Evolutionary conservation across 257 asterid species (phyloP).

Genomic region (Lycium ferocissimum): DNA sequence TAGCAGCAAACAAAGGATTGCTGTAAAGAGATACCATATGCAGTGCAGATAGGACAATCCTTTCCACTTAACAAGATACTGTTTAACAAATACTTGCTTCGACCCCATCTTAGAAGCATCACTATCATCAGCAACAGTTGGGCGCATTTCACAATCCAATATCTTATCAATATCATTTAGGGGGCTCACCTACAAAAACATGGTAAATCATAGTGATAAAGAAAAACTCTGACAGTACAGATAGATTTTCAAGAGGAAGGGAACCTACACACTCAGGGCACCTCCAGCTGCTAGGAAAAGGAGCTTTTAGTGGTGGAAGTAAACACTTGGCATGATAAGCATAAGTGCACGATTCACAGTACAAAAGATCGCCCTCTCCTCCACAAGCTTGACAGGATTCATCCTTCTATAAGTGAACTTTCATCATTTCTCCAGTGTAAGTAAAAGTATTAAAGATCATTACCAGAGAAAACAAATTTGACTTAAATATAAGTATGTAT

Average conservation of each 20-base stretch:
- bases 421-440: constrained; percentile 24
- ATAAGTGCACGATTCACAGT: constrained; percentile 83
- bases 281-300: constrained; percentile 78
- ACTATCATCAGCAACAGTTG: constrained; percentile 66
- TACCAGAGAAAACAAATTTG: background rate
- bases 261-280: constrained; percentile 96
- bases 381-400: constrained; percentile 88
- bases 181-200: constrained; percentile 70
- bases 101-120: constrained; percentile 76
- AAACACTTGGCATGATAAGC: constrained; percentile 87
- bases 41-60: constrained; percentile 93
- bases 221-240: constrained; percentile 14
- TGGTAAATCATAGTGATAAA: constrained; percentile 12
- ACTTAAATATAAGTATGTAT: background rate
- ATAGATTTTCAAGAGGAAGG: background rate
- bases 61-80: constrained; percentile 96
- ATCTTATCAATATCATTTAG: constrained; percentile 86
- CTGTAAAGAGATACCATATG: constrained; percentile 62
- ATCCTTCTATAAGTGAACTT: constrained; percentile 56
- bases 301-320: constrained; percentile 66
- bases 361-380: constrained; percentile 62
- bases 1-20: constrained; percentile 5
- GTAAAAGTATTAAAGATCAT: constrained; percentile 13
- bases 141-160: constrained; percentile 95
- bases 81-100: constrained; percentile 81